Evolutionary conservation across 805 yeast species (phyloP), one percentile per base, ranked within the genome.

Genomic region (Metschnikowia lunata): DNA sequence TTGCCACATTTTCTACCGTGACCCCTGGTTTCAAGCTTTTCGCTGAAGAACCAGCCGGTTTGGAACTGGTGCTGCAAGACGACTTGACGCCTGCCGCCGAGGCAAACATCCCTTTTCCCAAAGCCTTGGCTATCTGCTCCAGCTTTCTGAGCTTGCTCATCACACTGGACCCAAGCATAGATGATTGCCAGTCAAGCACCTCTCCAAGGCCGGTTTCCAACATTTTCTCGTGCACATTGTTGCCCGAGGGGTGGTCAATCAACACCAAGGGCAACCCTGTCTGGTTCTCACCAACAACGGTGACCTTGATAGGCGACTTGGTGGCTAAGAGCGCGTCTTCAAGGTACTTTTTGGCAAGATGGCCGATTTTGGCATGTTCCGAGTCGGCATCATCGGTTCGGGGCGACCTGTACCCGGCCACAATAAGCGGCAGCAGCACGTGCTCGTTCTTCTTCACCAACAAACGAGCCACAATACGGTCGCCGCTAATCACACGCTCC

Each of bases 151-250:
- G 72, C 30, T 60, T 58, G 2, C 74, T 53, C 89, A 88, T 85
- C 23, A 70, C 68, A 36, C 72, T 64, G 9, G 88, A 67, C 6
- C 96, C 96, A 45, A 88, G 67, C 34, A 79, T 55, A 11, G 76
- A 58, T 1, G 88, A 78, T 60, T 88, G 96, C 88, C 91, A 83
- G 60, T 88, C 95, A 26, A 81, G 77, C 39, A 87, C 80, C 51
- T 80, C 82, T 10, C 84, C 95, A 28, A 83, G 71, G 9, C 96
- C 96, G 43, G 71, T 72, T 45, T 75, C 79, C 46, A 88, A 71
- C 45, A 88, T 66, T 50, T 78, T 77, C 51, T 80, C 85, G 46
- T 84, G 79, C 54, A 87, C 81, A 49, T 82, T 81, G 53, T 69
- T 70, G 13, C 95, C 95, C 5, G 85, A 84, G 29, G 95, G 88